A percentile compares a stretch with the other conserved stretches of the same genome.
phyloP scores from a whole-genome alignment of 805 yeast species.

The Starmerella davenportii region DNA sequence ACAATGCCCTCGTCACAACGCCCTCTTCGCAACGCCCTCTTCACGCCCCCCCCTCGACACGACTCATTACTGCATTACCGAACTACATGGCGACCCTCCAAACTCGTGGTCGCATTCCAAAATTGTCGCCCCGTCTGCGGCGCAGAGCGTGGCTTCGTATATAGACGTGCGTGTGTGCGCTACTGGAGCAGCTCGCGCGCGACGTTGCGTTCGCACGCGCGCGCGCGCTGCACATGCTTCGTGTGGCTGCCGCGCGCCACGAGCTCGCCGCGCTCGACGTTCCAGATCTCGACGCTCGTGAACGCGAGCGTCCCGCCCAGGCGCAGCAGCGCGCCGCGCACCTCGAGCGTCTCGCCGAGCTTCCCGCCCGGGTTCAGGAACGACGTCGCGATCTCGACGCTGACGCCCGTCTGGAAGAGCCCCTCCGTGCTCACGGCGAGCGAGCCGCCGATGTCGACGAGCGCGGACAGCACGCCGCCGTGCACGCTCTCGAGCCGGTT shows the following conservation, averaged over 20 bases:
- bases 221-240: constrained; percentile 25
- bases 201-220: constrained; percentile 20
- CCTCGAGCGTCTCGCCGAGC: constrained; percentile 15
- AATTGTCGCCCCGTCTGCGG: too few species aligned
- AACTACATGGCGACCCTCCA: too few species aligned
- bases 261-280: constrained; percentile 13
- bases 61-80: too few species aligned
- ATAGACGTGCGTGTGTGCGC: too few species aligned
- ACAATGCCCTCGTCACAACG: too few species aligned
- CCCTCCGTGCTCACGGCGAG: constrained; percentile 28
- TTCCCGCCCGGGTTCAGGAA: constrained; percentile 26
- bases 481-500: constrained; percentile 27
- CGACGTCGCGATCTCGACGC: constrained; percentile 27
- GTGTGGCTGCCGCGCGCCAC: constrained; percentile 30
- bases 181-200: too few species aligned
- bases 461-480: constrained; percentile 27
- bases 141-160: too few species aligned
- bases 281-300: constrained; percentile 22
- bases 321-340: constrained; percentile 21
- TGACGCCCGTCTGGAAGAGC: constrained; percentile 27
- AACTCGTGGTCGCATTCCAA: too few species aligned
- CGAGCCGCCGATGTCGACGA: constrained; percentile 30
- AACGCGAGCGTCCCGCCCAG: constrained; percentile 28
- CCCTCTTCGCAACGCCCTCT: too few species aligned
- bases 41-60: too few species aligned